Percentiles rank a stretch among this genome's conserved stretches.
These are phyloP conservation scores for Capronia coronata DNA, from an alignment of 2,329 filamentous ascomycete genomes.

Conservation along the genomic window DNA sequence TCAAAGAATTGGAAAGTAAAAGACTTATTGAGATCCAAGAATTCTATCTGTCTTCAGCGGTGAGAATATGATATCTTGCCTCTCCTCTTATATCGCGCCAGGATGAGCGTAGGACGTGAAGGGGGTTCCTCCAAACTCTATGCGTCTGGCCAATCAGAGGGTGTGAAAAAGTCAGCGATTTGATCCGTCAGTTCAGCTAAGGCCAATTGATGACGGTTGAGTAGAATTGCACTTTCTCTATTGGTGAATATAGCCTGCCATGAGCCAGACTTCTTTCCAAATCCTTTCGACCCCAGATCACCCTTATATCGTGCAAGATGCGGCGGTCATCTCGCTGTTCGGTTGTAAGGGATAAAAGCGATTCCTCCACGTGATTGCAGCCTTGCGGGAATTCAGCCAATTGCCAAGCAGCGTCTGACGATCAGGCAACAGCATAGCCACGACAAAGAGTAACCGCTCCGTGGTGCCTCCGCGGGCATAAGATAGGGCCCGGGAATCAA, in stretches of 20 bases:
- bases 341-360: neutral
- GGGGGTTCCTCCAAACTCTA: neutral
- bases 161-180: conserved; percentile 9
- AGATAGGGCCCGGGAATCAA: too few species aligned
- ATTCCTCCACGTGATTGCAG: neutral
- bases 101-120: neutral
- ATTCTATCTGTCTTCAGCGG: too few species aligned
- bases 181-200: neutral
- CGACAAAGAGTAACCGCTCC: too few species aligned
- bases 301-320: too few species aligned
- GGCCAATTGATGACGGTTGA: neutral
- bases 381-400: neutral
- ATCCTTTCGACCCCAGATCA: too few species aligned
- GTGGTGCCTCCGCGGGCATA: too few species aligned
- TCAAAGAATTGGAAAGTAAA: neutral
- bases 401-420: neutral
- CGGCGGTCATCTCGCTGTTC: neutral
- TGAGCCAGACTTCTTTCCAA: too few species aligned
- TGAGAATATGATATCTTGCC: too few species aligned
- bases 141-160: conserved; percentile 9
- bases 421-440: too few species aligned
- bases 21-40: too few species aligned
- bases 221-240: neutral
- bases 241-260: neutral
- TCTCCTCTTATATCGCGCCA: neutral